Percentiles rank a stretch among this genome's conserved stretches.
Conservation (phyloP, 2,329 filamentous ascomycete genomes). For the Nothopassalora personata region DNA sequence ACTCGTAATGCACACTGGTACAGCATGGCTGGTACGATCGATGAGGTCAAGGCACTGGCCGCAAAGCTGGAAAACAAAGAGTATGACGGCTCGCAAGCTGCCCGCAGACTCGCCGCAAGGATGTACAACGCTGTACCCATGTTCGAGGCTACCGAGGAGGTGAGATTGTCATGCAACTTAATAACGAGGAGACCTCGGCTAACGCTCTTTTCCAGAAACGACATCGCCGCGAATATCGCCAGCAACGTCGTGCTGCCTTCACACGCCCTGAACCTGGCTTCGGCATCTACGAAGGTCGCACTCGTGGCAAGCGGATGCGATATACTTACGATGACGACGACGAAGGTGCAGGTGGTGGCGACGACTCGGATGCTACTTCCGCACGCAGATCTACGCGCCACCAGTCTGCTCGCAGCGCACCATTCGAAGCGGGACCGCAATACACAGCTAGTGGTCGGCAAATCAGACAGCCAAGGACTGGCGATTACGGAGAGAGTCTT, state of each 20-base stretch:
- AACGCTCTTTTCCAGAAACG: slow-evolving; percentile 62
- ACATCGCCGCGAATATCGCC: slow-evolving; percentile 83
- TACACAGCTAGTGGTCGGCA: slow-evolving; percentile 84
- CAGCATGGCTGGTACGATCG: slow-evolving; percentile 85
- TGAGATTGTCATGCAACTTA: slow-evolving; percentile 38
- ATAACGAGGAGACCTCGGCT: slow-evolving; percentile 4
- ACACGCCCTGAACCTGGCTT: slow-evolving; percentile 81
- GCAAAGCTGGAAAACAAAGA: slow-evolving; percentile 64
- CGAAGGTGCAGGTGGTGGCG: slow-evolving; percentile 53
- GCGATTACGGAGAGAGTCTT: slow-evolving; percentile 59
- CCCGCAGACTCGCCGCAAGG: slow-evolving; percentile 69
- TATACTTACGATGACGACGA: slow-evolving; percentile 95
- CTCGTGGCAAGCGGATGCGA: slow-evolving; percentile 89
- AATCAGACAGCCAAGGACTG: slow-evolving; percentile 60
- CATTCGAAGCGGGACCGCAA: slow-evolving; percentile 62
- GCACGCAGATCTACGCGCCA: slow-evolving; percentile 61
- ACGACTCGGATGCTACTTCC: slow-evolving; percentile 64
- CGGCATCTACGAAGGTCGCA: slow-evolving; percentile 92
- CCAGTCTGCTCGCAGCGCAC: slow-evolving; percentile 57
- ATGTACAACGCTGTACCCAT: slow-evolving; percentile 76
- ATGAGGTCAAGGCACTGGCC: slow-evolving; percentile 70
- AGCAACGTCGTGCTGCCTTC: slow-evolving; percentile 80
- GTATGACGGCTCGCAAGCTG: slow-evolving; percentile 70
- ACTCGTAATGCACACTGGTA: slow-evolving; percentile 73
- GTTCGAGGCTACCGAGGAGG: slow-evolving; percentile 90